Percentiles rank a stretch among this genome's conserved stretches.
Evolutionary conservation across 345 rosid genomes (phyloP).

Genomic region (Gossypium rotundifolium): DNA sequence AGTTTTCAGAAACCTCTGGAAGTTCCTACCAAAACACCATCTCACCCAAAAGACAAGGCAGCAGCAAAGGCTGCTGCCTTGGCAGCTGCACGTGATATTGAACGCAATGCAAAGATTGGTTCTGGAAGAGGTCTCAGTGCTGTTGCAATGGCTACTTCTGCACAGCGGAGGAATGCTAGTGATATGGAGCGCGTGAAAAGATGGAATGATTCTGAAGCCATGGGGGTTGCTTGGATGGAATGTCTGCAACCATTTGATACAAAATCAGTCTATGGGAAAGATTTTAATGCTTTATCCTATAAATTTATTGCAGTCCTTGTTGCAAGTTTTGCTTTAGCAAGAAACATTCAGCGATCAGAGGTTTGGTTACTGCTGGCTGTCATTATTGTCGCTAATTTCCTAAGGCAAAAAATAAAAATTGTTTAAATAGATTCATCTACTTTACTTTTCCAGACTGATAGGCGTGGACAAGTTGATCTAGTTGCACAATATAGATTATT

Average conservation of each 20-base stretch:
- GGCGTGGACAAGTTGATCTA: slow-evolving; percentile 75
- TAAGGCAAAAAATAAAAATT: background rate
- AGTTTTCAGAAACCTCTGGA: slow-evolving; percentile 87
- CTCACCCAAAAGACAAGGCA: slow-evolving; percentile 86
- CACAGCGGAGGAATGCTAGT: slow-evolving; percentile 76
- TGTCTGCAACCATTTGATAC: slow-evolving; percentile 92
- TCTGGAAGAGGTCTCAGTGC: slow-evolving; percentile 99
- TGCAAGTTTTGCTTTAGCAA: slow-evolving; percentile 96
- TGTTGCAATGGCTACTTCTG: slow-evolving; percentile 99
- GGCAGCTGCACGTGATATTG: slow-evolving; percentile 99
- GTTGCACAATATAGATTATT: slow-evolving; percentile 44
- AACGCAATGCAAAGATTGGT: slow-evolving; percentile 94
- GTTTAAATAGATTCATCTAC: background rate
- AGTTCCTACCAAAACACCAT: slow-evolving; percentile 42
- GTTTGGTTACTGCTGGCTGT: slow-evolving; percentile 30
- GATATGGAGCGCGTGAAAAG: slow-evolving; percentile 90
- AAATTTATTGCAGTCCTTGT: slow-evolving; percentile 92
- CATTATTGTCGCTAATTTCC: background rate
- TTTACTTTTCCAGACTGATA: slow-evolving; percentile 60
- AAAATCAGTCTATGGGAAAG: slow-evolving; percentile 91
- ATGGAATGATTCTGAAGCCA: slow-evolving; percentile 92
- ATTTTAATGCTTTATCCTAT: slow-evolving; percentile 89
- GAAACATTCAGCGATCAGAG: slow-evolving; percentile 97
- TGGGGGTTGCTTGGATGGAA: slow-evolving; percentile 98
- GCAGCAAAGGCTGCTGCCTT: slow-evolving; percentile 97